A percentile compares a stretch with the other conserved stretches of the same genome.
These are phyloP conservation scores for Epichloe typhina DNA, from an alignment of 2,329 filamentous ascomycete species.

Conservation along the genomic window DNA sequence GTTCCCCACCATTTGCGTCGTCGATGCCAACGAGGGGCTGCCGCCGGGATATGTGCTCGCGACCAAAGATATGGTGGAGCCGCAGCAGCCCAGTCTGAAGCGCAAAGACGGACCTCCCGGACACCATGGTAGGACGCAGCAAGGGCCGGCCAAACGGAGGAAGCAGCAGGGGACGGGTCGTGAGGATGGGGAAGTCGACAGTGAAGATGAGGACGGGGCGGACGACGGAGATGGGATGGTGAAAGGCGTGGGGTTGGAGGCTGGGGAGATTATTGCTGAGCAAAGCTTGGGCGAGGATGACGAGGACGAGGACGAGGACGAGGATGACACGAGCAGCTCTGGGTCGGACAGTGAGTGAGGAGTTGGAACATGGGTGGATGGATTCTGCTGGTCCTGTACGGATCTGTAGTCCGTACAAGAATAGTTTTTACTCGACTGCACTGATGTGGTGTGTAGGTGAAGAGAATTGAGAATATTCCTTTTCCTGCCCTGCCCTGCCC, in stretches of 20 bases:
- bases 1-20: slow-evolving; percentile 56
- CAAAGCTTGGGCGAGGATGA: slow-evolving; percentile 25
- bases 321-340: slow-evolving; percentile 29
- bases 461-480: too few relatives aligned
- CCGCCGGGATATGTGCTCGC: slow-evolving; percentile 19
- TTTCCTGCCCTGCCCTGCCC: too few relatives aligned
- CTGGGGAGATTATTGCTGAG: slow-evolving; percentile 25
- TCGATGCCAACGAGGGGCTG: slow-evolving; percentile 14
- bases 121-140: not conserved
- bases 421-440: too few relatives aligned
- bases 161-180: slow-evolving; percentile 4
- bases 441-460: too few relatives aligned
- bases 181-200: slow-evolving; percentile 23
- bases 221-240: slow-evolving; percentile 6
- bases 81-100: slow-evolving; percentile 10
- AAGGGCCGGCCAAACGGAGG: slow-evolving; percentile 8
- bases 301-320: slow-evolving; percentile 11
- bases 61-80: slow-evolving; percentile 15
- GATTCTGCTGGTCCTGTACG: too few relatives aligned
- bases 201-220: slow-evolving; percentile 14
- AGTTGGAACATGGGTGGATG: not conserved
- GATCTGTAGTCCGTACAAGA: too few relatives aligned
- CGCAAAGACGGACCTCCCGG: slow-evolving; percentile 7
- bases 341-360: slow-evolving; percentile 22
- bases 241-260: slow-evolving; percentile 12